phyloP scores from a whole-genome alignment of 108 stramenopile species.

The Discostella pseudostelligera region DNA sequence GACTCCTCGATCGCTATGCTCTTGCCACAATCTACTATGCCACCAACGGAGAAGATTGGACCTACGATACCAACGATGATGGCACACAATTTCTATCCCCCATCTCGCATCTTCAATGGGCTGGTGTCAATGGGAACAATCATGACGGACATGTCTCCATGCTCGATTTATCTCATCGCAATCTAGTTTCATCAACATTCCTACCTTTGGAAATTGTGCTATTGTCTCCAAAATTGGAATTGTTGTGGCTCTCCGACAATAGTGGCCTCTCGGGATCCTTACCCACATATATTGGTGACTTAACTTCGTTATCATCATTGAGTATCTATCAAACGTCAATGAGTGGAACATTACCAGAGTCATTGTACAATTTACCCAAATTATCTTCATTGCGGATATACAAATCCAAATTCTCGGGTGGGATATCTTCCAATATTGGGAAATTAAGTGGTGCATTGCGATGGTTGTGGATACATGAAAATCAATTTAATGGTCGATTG shows the following conservation, averaged over 20 bases:
- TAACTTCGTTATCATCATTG: slow-evolving; percentile 11
- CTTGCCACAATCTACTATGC: slow-evolving; percentile 54
- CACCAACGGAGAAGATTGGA: slow-evolving; percentile 42
- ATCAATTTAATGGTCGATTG: slow-evolving; percentile 32
- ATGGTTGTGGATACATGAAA: slow-evolving; percentile 49
- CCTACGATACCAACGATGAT: too few relatives aligned
- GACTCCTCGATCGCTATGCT: slow-evolving; percentile 48
- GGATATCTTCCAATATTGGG: slow-evolving; percentile 18
- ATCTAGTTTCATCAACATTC: slow-evolving; percentile 3
- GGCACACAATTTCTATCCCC: slow-evolving; percentile 31
- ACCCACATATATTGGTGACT: slow-evolving; percentile 39
- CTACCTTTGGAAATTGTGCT: slow-evolving; percentile 34
- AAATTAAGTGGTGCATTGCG: slow-evolving; percentile 24
- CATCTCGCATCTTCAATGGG: slow-evolving; percentile 20
- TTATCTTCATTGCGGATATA: slow-evolving; percentile 35
- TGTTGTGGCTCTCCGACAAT: slow-evolving; percentile 38
- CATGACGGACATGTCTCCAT: slow-evolving; percentile 16
- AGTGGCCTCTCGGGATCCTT: slow-evolving; percentile 14
- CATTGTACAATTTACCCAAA: slow-evolving; percentile 24
- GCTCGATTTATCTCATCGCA: slow-evolving; percentile 26
- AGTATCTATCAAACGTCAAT: slow-evolving; percentile 23
- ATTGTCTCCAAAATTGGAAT: slow-evolving; percentile 29
- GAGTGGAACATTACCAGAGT: slow-evolving; percentile 17
- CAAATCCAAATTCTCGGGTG: slow-evolving; percentile 26
- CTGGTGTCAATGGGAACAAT: slow-evolving; percentile 28